These are phyloP conservation scores for Clavispora fructus DNA, from an alignment of 805 yeast genomes.

Conservation along the genomic window DNA sequence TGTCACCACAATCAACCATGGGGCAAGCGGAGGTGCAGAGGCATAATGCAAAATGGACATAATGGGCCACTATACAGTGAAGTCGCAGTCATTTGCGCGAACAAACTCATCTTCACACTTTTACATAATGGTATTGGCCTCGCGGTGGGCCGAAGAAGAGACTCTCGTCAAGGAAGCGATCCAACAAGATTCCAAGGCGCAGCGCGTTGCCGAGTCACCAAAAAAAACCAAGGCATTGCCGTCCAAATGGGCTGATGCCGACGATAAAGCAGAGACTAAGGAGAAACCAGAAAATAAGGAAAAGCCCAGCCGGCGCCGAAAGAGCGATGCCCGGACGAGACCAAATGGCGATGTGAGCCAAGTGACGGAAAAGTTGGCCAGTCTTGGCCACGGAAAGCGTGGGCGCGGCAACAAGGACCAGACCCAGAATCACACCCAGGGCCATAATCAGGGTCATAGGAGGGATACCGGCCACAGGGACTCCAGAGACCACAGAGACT, in stretches of 20 bases:
- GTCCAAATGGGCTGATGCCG: constrained; percentile 32
- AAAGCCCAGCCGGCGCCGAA: not conserved
- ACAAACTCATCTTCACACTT: not conserved
- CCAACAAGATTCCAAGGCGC: constrained; percentile 15
- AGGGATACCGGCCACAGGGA: constrained; percentile 3
- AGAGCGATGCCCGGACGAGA: not conserved
- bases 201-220: not conserved
- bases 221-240: constrained; percentile 16
- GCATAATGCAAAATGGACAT: no score
- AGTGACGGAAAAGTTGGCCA: not conserved
- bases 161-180: constrained; percentile 21
- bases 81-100: not conserved
- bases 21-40: no score
- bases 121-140: constrained; percentile 10
- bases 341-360: not conserved
- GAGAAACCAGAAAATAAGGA: not conserved
- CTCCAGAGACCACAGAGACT: not conserved
- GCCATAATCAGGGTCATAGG: not conserved
- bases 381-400: not conserved
- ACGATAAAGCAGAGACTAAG: not conserved
- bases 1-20: no score
- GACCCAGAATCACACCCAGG: not conserved
- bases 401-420: not conserved
- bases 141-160: constrained; percentile 35
- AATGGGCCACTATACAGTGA: not conserved